Conservation (phyloP, 441 rosid species). For the Pelargonium myrrhifolium region DNA sequence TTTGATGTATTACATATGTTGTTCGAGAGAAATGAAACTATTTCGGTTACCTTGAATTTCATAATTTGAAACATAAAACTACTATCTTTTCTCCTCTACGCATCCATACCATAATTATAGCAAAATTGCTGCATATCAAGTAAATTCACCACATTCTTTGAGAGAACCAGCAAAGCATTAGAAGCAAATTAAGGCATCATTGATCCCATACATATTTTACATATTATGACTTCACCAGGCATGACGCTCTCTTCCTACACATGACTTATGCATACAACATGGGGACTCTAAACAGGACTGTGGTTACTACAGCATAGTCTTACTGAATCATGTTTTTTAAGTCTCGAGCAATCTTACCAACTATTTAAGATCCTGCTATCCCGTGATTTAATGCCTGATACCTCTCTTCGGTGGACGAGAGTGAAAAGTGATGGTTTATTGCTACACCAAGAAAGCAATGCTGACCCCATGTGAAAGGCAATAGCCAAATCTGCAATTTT, state of each 20-base stretch:
- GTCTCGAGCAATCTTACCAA: conserved; percentile 91
- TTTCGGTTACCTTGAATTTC: conserved; percentile 3
- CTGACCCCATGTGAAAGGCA: conserved; percentile 74
- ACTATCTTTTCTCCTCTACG: not conserved
- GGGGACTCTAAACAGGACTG: conserved; percentile 29
- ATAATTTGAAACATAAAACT: not conserved
- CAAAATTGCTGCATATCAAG: conserved; percentile 14
- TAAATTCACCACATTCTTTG: conserved; percentile 20
- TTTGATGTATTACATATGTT: not conserved
- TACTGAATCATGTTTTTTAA: conserved; percentile 49
- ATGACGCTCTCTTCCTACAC: not conserved
- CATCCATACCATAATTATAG: conserved; percentile 3
- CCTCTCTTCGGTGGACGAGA: conserved; percentile 82
- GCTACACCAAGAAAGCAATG: conserved; percentile 99
- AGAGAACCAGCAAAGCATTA: conserved; percentile 22
- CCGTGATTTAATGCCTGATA: conserved; percentile 71
- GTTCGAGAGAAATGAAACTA: not conserved
- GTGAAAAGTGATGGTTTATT: conserved; percentile 70
- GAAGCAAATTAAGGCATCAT: conserved; percentile 10
- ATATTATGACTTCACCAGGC: not conserved
- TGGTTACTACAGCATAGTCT: conserved; percentile 44
- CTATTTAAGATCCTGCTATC: conserved; percentile 68
- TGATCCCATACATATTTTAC: conserved; percentile 11
- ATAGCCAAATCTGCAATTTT: conserved; percentile 91
- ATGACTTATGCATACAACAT: conserved; percentile 27